Evolutionary conservation across 164 flowering plant genomes (phyloP), one percentile per base, ranked within the genome.

Genomic region (Kalanchoe fedtschenkoi): DNA sequence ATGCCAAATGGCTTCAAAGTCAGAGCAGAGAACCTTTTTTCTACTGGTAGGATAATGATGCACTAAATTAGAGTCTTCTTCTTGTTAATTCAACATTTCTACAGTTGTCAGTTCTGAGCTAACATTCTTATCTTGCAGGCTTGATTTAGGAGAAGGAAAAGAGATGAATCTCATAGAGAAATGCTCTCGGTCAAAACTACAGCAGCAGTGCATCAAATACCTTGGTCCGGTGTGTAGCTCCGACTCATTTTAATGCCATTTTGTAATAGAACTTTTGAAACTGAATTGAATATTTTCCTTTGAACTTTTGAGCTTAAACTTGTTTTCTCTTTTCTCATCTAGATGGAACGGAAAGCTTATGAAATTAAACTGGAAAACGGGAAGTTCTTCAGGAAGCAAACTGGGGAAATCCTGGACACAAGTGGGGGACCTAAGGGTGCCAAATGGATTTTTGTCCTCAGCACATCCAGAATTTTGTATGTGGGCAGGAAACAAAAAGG

Each of bases 11-110:
- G 92, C 78, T 80, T 53, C 75, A 76, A 39, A 71, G 79, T 51
- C 82, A 84, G 65, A 78, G 92, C 67, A 74, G 71, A 69, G 82
- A 86, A 58, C 92, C 92, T 64, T 86, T 86, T 82, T 86, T 86
- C 64, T 86, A 86, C 78, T 86, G 92, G 91, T 86, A 82, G 26
- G 56, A 51, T 0, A 26, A 51, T 51, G 56, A 26, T 51, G 11
- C 8, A n/a, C 14, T 7, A 5, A 51, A 24, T 51, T 26, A 26
- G 24, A 10, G 32, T 26, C 17, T 26, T 51, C 32, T 24, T 51
- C 28, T 3, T 24, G 28, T 10, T 26, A 15, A 51, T 51, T 5
- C 13, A 51, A 51, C 17, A 3, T 26, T 10, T 11, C 10, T 51
- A 24, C 2, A 17, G 26, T 24, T 29, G 32, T 51, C 32, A 22